A percentile compares a stretch with the other conserved stretches of the same genome.
Evolutionary conservation across 75 land plant genomes (phyloP).

Genomic region (Picea glauca): DNA sequence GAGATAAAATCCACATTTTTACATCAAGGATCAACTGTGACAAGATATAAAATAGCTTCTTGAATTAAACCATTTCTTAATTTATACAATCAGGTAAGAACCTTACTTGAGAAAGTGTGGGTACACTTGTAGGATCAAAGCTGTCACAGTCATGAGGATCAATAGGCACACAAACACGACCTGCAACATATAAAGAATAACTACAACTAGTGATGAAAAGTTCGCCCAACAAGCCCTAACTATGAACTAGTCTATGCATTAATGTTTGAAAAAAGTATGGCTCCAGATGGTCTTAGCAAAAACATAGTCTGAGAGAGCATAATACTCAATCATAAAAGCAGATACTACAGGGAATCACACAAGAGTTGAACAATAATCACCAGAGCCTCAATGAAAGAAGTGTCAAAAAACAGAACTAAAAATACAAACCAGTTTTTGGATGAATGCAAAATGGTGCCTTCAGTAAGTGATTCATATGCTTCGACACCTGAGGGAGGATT

Average conservation of each 20-base stretch:
- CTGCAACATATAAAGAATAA: constrained; percentile 36
- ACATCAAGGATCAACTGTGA: too few species aligned
- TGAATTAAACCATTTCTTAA: too few species aligned
- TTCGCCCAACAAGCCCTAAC: not conserved
- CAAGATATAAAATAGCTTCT: too few species aligned
- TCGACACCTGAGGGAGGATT: constrained; percentile 65
- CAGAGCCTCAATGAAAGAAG: constrained; percentile 4
- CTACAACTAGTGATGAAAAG: not conserved
- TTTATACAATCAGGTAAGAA: too few species aligned
- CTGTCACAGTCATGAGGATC: constrained; percentile 84
- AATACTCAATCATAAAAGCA: not conserved
- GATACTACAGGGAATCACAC: not conserved
- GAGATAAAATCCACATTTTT: too few species aligned
- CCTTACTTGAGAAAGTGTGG: constrained; percentile 62
- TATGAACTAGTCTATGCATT: not conserved
- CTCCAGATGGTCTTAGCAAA: not conserved
- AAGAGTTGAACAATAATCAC: not conserved
- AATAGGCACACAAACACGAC: constrained; percentile 97
- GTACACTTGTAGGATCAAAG: constrained; percentile 93
- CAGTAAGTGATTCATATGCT: constrained; percentile 95
- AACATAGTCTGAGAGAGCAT: not conserved
- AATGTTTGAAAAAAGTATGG: not conserved
- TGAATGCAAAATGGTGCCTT: constrained; percentile 98
- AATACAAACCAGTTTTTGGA: constrained; percentile 89
- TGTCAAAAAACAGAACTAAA: not conserved